These are phyloP conservation scores for Diaporthe humulicola DNA, from an alignment of 2,329 filamentous ascomycete species.

Conservation along the genomic window DNA sequence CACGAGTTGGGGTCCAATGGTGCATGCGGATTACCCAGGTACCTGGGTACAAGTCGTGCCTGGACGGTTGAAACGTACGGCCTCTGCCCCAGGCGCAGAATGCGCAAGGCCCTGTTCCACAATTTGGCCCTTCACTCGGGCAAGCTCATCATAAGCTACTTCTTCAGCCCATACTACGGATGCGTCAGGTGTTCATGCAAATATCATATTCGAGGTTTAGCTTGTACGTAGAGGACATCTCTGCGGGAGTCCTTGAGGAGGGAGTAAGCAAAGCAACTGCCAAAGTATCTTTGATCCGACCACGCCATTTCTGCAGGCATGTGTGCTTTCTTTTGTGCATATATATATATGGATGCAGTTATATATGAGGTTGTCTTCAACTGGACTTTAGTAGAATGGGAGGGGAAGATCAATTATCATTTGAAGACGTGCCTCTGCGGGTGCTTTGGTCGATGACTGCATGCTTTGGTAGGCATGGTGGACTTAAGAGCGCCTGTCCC, in stretches of 20 bases:
- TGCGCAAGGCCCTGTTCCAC: not conserved
- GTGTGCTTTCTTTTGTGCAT: not conserved
- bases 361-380: not conserved
- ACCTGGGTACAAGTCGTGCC: constrained; percentile 2
- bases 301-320: not conserved
- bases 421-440: not conserved
- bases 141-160: not conserved
- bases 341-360: not conserved
- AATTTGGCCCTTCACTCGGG: not conserved
- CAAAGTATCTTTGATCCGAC: not conserved
- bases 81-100: not conserved
- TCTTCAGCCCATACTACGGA: not conserved
- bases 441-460: not conserved
- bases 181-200: not conserved
- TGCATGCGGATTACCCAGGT: too few species aligned
- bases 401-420: too few species aligned
- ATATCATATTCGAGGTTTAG: too few species aligned
- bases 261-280: not conserved
- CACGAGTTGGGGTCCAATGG: constrained; percentile 12
- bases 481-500: not conserved
- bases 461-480: not conserved
- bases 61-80: not conserved
- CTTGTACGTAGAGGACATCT: not conserved
- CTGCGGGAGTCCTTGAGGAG: not conserved
- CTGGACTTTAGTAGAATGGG: not conserved